Percentiles rank a stretch among this genome's conserved stretches.
These are phyloP conservation scores for Eucalyptus sp. DNA, from an alignment of 345 rosid species.

Conservation along the genomic window DNA sequence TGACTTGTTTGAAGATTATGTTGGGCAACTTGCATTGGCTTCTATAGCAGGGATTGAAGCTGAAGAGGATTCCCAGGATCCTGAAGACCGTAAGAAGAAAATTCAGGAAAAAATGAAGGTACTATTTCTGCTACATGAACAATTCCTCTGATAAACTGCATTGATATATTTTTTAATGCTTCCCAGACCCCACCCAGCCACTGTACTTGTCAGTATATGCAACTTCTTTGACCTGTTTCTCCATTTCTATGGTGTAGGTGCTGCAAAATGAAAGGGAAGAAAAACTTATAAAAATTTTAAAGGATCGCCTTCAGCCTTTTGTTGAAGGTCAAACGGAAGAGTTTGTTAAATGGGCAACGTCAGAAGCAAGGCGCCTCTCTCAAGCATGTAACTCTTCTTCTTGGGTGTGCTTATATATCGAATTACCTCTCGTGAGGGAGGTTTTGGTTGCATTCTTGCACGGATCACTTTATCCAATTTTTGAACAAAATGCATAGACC, in stretches of 20 bases:
- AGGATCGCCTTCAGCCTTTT: constrained; percentile 57
- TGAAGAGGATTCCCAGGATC: constrained; percentile 41
- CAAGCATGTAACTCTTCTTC: constrained; percentile 39
- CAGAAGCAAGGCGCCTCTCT: constrained; percentile 73
- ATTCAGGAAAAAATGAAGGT: constrained; percentile 72
- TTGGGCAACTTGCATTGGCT: constrained; percentile 87
- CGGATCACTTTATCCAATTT: background rate
- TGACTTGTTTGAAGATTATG: constrained; percentile 78
- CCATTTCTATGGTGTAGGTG: constrained; percentile 33
- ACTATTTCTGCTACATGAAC: background rate
- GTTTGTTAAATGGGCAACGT: constrained; percentile 58
- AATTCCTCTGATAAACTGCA: background rate
- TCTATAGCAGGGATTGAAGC: constrained; percentile 36
- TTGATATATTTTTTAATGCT: background rate
- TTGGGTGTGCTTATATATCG: background rate
- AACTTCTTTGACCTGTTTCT: background rate
- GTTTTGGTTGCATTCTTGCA: background rate
- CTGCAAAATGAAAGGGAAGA: constrained; percentile 71
- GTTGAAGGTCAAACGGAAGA: constrained; percentile 57
- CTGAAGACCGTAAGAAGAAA: constrained; percentile 31
- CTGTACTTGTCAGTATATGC: background rate
- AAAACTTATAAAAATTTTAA: constrained; percentile 50
- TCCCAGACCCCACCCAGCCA: background rate
- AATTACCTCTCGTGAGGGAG: background rate
- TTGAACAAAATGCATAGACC: background rate